Percentiles rank a stretch among this genome's conserved stretches.
phyloP scores from a whole-genome alignment of 106 monocot species.

The Hemerocallis citrina region DNA sequence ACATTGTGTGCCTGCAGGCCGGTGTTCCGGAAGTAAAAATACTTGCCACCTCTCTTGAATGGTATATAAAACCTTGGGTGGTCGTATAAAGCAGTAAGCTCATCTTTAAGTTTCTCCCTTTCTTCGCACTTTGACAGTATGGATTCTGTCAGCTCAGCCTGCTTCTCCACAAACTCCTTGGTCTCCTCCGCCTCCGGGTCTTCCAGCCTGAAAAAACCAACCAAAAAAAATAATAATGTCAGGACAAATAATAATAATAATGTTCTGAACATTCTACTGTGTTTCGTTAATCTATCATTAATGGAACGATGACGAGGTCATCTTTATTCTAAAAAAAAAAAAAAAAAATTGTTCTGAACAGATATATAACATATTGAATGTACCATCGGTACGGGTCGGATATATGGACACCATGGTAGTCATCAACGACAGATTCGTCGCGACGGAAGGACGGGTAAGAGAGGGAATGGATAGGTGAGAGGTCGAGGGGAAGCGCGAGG shows the following conservation, averaged over 20 bases:
- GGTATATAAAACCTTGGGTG: slow-evolving; percentile 63
- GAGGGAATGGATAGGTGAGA: slow-evolving; percentile 22
- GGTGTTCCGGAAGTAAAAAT: slow-evolving; percentile 79
- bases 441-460: slow-evolving; percentile 75
- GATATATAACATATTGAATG: neutral
- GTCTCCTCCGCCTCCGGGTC: slow-evolving; percentile 85
- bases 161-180: slow-evolving; percentile 73
- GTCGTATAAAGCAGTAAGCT: slow-evolving; percentile 58
- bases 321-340: too few relatives aligned
- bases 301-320: too few relatives aligned
- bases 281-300: too few relatives aligned
- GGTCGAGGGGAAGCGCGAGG: slow-evolving; percentile 15
- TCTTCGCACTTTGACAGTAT: slow-evolving; percentile 48
- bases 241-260: too few relatives aligned
- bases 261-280: too few relatives aligned
- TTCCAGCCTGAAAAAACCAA: slow-evolving; percentile 54
- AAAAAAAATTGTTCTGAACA: too few relatives aligned
- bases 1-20: slow-evolving; percentile 93
- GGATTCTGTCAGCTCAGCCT: slow-evolving; percentile 53
- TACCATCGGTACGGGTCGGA: slow-evolving; percentile 89
- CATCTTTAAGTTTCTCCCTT: slow-evolving; percentile 31
- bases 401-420: slow-evolving; percentile 66
- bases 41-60: slow-evolving; percentile 54
- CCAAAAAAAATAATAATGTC: too few relatives aligned
- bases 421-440: slow-evolving; percentile 70